Evolutionary conservation across 768 basidiomycete species (phyloP).

Genomic region (Scleroderma bovista): DNA sequence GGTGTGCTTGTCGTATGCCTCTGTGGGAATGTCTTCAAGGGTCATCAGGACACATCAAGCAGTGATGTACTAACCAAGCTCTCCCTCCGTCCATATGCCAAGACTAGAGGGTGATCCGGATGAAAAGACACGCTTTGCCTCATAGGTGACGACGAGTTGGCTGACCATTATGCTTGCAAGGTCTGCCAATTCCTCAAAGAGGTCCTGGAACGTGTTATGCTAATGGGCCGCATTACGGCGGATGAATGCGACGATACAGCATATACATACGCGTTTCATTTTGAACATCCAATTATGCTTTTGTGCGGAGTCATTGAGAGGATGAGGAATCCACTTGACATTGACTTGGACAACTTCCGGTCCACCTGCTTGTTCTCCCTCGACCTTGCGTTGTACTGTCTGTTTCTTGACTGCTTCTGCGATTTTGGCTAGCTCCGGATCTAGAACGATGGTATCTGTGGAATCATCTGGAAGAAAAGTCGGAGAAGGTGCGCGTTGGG

Average conservation of each 20-base stretch:
- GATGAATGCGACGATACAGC: slow-evolving; percentile 1
- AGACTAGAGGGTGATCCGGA: slow-evolving; percentile 64
- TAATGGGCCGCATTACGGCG: slow-evolving; percentile 20
- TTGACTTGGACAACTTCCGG: slow-evolving; percentile 41
- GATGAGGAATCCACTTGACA: slow-evolving; percentile 66
- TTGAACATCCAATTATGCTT: slow-evolving; percentile 45
- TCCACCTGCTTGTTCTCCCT: slow-evolving; percentile 26
- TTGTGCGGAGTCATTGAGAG: slow-evolving; percentile 38
- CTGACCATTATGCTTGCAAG: slow-evolving; percentile 45
- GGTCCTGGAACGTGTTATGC: slow-evolving; percentile 58
- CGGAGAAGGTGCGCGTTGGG: slow-evolving; percentile 45
- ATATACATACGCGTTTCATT: slow-evolving; percentile 53
- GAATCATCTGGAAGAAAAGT: slow-evolving; percentile 38
- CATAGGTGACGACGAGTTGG: slow-evolving; percentile 55
- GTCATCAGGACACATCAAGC: not conserved
- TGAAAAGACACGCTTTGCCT: slow-evolving; percentile 59
- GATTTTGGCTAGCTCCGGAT: slow-evolving; percentile 61
- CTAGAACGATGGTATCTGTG: slow-evolving; percentile 43
- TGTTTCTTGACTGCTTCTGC: slow-evolving; percentile 35
- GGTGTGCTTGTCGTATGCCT: slow-evolving; percentile 59
- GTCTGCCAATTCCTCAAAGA: slow-evolving; percentile 66
- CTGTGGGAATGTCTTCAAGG: slow-evolving; percentile 31
- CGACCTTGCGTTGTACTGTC: slow-evolving; percentile 18
- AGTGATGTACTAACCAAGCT: slow-evolving; percentile 46
- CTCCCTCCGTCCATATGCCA: slow-evolving; percentile 61